These are phyloP conservation scores for Geranium rotundifolium DNA, from an alignment of 345 rosid species.

Conservation along the genomic window DNA sequence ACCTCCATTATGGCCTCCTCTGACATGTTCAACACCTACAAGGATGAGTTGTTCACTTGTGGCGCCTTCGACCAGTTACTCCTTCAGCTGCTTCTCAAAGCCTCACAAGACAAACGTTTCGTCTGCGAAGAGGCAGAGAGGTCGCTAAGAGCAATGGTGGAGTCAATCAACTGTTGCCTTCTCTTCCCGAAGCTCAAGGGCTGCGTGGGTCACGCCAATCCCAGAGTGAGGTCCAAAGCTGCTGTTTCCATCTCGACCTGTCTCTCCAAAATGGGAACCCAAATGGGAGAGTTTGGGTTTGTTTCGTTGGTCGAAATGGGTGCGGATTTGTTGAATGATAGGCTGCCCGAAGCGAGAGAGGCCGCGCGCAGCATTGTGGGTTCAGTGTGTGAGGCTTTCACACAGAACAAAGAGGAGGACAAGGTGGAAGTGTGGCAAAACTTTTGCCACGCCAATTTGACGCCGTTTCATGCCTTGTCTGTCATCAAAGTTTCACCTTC, in stretches of 20 bases:
- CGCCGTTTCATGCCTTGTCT: conserved; percentile 53
- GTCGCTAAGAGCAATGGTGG: conserved; percentile 49
- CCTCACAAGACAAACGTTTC: conserved; percentile 84
- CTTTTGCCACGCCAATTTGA: conserved; percentile 57
- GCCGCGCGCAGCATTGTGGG: conserved; percentile 55
- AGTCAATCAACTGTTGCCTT: conserved; percentile 39
- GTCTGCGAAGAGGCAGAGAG: conserved; percentile 85
- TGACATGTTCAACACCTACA: conserved; percentile 58
- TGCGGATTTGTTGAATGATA: conserved; percentile 58
- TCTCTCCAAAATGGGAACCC: conserved; percentile 55
- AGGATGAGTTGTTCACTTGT: conserved; percentile 43
- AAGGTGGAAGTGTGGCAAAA: conserved; percentile 62
- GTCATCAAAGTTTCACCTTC: conserved; percentile 43
- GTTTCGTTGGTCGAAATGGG: conserved; percentile 41
- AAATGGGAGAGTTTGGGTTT: conserved; percentile 62
- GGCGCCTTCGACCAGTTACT: conserved; percentile 56
- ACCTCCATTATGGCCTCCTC: conserved; percentile 84
- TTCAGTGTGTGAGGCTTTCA: conserved; percentile 27
- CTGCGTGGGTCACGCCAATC: conserved; percentile 53
- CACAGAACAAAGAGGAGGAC: conserved; percentile 33
- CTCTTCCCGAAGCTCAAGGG: conserved; percentile 45
- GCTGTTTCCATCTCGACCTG: conserved; percentile 47
- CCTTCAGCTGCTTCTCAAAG: conserved; percentile 70
- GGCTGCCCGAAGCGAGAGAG: conserved; percentile 84
- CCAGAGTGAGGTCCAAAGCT: conserved; percentile 70